Evolutionary conservation across 306 rosid genomes (phyloP).

Genomic region (Begonia fuchsioides): DNA sequence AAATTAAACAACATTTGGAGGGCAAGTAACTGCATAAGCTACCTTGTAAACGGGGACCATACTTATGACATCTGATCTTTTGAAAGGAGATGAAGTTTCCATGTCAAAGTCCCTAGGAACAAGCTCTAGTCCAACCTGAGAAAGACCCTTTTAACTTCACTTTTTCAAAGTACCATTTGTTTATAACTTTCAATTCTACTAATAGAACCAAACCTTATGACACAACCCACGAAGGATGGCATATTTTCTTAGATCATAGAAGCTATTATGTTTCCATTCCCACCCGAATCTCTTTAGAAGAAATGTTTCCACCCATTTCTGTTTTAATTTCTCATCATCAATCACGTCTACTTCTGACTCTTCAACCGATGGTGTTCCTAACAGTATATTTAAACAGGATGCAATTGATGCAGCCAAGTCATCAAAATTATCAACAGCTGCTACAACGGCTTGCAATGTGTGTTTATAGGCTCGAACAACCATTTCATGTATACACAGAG

Average conservation of each 20-base stretch:
- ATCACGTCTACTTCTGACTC: conserved; percentile 27
- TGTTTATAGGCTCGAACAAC: conserved; percentile 92
- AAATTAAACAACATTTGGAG: background rate
- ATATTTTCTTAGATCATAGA: conserved; percentile 65
- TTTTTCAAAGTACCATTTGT: no score
- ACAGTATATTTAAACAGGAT: conserved; percentile 67
- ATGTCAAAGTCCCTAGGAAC: conserved; percentile 83
- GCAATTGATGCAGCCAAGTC: conserved; percentile 81
- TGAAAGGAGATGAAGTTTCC: conserved; percentile 60
- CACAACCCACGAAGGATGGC: conserved; percentile 89
- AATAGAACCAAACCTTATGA: conserved; percentile 46
- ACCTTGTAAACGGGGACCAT: conserved; percentile 97
- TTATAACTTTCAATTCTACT: background rate
- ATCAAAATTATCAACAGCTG: conserved; percentile 55
- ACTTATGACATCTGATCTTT: conserved; percentile 64
- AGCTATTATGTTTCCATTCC: conserved; percentile 57
- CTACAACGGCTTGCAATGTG: conserved; percentile 79
- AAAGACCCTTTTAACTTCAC: conserved; percentile 4
- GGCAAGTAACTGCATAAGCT: background rate
- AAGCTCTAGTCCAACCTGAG: conserved; percentile 95
- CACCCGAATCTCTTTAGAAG: conserved; percentile 77
- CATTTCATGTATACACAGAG: conserved; percentile 90
- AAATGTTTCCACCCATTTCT: conserved; percentile 88
- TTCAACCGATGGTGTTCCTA: conserved; percentile 58
- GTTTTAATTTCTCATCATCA: conserved; percentile 44